Evolutionary conservation across 208 protist species (phyloP).

Genomic region (Porcisia deanei): DNA sequence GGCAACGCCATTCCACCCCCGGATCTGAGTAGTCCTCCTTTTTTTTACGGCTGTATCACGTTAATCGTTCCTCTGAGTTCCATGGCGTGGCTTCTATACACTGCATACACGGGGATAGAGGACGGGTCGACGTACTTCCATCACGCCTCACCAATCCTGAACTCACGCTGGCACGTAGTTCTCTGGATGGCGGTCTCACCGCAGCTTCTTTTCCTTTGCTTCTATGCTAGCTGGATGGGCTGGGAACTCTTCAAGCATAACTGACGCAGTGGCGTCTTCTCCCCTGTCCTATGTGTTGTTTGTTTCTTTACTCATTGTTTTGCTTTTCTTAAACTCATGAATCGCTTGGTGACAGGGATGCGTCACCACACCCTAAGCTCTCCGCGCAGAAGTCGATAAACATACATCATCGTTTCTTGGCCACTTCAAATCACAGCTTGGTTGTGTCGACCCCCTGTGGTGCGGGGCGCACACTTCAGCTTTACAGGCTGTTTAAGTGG

Average conservation of each 20-base stretch:
- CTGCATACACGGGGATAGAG: slow-evolving; percentile 6
- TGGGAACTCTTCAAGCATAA: slow-evolving; percentile 42
- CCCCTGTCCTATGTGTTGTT: background rate
- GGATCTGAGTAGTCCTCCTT: slow-evolving; percentile 10
- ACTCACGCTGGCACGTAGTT: slow-evolving; percentile 29
- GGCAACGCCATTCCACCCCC: slow-evolving; percentile 24
- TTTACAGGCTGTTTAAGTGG: too few species aligned
- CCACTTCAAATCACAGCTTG: too few species aligned
- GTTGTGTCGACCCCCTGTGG: too few species aligned
- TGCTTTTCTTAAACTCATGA: too few species aligned
- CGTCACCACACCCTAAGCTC: too few species aligned
- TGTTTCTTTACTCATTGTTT: background rate
- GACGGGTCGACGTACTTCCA: slow-evolving; percentile 15
- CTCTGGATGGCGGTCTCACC: slow-evolving; percentile 31
- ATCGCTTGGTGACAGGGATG: too few species aligned
- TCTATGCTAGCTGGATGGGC: slow-evolving; percentile 32
- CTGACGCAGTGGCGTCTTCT: background rate
- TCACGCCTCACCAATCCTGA: slow-evolving; percentile 23
- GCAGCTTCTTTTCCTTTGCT: slow-evolving; percentile 35
- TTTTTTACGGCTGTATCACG: slow-evolving; percentile 32
- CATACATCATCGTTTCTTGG: too few species aligned
- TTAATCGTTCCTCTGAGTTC: slow-evolving; percentile 17
- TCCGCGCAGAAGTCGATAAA: too few species aligned
- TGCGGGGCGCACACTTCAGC: too few species aligned
- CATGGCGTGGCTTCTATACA: slow-evolving; percentile 27